phyloP scores from a whole-genome alignment of 169 alveolate genomes.

The Plasmodium fragile region DNA sequence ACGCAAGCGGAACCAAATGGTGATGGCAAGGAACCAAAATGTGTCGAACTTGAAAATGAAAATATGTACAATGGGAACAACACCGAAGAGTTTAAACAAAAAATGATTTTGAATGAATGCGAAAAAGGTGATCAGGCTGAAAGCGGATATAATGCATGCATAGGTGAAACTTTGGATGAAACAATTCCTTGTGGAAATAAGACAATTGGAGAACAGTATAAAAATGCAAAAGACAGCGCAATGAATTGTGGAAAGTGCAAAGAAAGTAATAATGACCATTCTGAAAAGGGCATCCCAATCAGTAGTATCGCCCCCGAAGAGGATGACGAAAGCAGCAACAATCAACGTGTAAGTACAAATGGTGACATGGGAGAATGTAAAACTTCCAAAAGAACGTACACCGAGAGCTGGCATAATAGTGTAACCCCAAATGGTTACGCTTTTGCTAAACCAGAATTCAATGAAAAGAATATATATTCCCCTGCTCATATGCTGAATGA shows the following conservation, averaged over 20 bases:
- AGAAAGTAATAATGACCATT: not conserved
- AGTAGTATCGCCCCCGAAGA: slow-evolving; percentile 8
- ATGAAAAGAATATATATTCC: not conserved
- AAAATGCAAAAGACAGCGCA: not conserved
- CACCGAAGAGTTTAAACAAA: not conserved
- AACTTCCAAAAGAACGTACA: not conserved
- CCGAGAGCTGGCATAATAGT: not conserved
- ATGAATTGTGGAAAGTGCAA: not conserved
- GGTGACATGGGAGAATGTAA: not conserved
- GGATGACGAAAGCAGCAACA: not conserved
- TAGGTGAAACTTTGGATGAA: not conserved
- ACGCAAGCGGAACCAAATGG: not conserved
- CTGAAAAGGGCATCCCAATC: not conserved
- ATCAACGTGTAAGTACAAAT: not conserved
- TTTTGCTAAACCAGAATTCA: not conserved
- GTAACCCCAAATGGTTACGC: not conserved
- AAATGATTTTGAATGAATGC: not conserved
- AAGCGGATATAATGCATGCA: not conserved
- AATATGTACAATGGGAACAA: not conserved
- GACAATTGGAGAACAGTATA: not conserved
- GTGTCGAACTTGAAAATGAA: not conserved
- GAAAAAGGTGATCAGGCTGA: not conserved
- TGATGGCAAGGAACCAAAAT: not conserved
- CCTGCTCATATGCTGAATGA: not conserved
- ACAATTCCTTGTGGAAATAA: not conserved